Evolutionary conservation across 1,284 basidiomycete species (phyloP).

Genomic region (Rhodotorula sp.): DNA sequence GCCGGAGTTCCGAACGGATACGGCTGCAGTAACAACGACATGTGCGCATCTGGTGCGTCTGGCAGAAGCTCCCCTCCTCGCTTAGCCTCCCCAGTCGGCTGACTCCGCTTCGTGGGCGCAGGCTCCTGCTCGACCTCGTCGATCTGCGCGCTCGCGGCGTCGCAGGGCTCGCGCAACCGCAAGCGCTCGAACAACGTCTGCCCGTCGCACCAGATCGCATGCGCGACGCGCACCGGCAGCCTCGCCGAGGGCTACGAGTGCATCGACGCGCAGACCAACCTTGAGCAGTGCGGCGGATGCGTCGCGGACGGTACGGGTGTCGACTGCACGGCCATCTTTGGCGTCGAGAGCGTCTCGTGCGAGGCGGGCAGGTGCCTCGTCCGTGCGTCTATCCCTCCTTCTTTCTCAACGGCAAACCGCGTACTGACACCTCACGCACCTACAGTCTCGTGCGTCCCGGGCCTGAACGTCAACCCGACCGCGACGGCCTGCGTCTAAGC

Average conservation of each 20-base stretch:
- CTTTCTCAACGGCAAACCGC: no score
- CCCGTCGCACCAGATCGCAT: constrained; percentile 26
- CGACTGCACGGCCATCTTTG: constrained; percentile 69
- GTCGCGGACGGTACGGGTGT: constrained; percentile 62
- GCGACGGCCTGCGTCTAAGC: constrained; percentile 32
- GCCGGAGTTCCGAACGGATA: constrained; percentile 34
- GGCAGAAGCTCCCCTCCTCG: neutral
- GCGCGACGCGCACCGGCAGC: constrained; percentile 16
- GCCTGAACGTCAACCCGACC: constrained; percentile 30
- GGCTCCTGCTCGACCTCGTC: constrained; percentile 8
- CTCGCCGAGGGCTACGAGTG: constrained; percentile 47
- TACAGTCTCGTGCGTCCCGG: constrained; percentile 32
- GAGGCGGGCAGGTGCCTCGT: constrained; percentile 42
- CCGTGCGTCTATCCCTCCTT: constrained; percentile 15
- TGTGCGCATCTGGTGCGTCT: constrained; percentile 34
- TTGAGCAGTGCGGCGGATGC: constrained; percentile 69
- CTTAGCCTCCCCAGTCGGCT: no score
- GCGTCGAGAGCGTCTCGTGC: constrained; percentile 70
- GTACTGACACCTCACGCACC: neutral
- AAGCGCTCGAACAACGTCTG: constrained; percentile 30
- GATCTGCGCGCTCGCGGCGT: constrained; percentile 20
- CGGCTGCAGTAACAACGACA: constrained; percentile 31
- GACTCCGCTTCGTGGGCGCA: neutral
- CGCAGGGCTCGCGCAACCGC: constrained; percentile 7
- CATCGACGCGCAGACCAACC: constrained; percentile 51